phyloP scores from a whole-genome alignment of 108 stramenopile genomes.

The Skeletonema marinoi region DNA sequence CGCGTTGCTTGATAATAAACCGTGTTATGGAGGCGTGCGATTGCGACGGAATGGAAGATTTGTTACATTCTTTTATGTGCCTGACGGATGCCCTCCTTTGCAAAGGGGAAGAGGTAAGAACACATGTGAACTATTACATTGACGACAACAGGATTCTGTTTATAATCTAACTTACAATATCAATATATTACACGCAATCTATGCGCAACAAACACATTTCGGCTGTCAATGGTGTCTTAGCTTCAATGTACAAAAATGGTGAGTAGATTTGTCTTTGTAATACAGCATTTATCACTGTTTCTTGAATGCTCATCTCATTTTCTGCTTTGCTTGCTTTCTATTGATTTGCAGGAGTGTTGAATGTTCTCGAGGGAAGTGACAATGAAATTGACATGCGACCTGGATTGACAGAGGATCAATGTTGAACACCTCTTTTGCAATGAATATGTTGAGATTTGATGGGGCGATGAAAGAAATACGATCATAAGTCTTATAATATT shows the following conservation, averaged over 20 bases:
- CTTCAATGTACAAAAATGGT: constrained; percentile 91
- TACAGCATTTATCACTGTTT: too few species aligned
- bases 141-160: too few species aligned
- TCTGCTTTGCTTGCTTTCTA: background rate
- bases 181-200: background rate
- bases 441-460: too few species aligned
- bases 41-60: constrained; percentile 67
- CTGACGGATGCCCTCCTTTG: constrained; percentile 68
- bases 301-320: background rate
- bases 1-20: constrained; percentile 44
- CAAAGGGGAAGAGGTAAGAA: constrained; percentile 54
- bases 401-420: constrained; percentile 58
- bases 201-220: background rate
- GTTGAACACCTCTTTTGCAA: constrained; percentile 3
- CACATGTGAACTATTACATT: too few species aligned
- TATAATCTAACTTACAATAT: background rate
- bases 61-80: constrained; percentile 69
- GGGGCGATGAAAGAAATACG: too few species aligned
- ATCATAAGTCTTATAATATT: too few species aligned
- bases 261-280: background rate
- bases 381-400: constrained; percentile 78
- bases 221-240: constrained; percentile 3
- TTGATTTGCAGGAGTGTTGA: constrained; percentile 64
- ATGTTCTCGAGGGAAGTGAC: constrained; percentile 82
- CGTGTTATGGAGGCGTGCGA: constrained; percentile 73